Evolutionary conservation across 495 filamentous ascomycete species (phyloP), one percentile per base, ranked within the genome.

Genomic region (Bryoglossum gracile): DNA sequence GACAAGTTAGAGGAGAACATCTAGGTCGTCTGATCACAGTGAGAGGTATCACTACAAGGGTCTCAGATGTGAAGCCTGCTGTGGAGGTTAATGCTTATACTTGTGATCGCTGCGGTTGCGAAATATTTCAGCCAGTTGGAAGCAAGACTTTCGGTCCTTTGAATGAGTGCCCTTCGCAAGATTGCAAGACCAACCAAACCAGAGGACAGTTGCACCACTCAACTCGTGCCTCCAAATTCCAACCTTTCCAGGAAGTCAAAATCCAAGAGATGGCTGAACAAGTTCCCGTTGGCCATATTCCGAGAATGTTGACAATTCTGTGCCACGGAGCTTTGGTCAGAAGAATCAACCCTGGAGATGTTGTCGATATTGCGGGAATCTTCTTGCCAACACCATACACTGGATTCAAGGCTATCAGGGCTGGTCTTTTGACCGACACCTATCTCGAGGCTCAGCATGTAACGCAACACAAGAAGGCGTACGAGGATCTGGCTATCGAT

Each of bases 231-330:
- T 96, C 90, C 24, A 97, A 97, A 62, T 98, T 96, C 62, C 67
- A 94, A 58, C 88, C 92, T 3, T 98, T 97, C 77, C 92, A 98
- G 66, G 92, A 98, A 66, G 83, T 97, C 60, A 96, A 96, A 70
- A 87, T 98, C 56, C 94, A 98, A 69, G 92, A 98, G 66, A 85
- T 97, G 77, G 90, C 92, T 22, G 92, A 97, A 57, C 92, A 98
- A 62, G 92, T 98, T 1, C 92, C 92, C 8, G 91, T 98, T 50
- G 92, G 92, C 22, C 92, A 98, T 62, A 97, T 98, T 51, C 92
- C 92, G 17, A 81, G 92, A 39, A 84, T 83, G 34, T 68, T 98
- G 40, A 96, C 91, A 1, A 66, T 98, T 13, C 81, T 94, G 58
- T 95, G 89, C 64, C 83, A 94, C 59, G 94, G 94, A 45, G 83